phyloP scores from a whole-genome alignment of 2,329 filamentous ascomycete genomes.

The Colletotrichum eleusines region DNA sequence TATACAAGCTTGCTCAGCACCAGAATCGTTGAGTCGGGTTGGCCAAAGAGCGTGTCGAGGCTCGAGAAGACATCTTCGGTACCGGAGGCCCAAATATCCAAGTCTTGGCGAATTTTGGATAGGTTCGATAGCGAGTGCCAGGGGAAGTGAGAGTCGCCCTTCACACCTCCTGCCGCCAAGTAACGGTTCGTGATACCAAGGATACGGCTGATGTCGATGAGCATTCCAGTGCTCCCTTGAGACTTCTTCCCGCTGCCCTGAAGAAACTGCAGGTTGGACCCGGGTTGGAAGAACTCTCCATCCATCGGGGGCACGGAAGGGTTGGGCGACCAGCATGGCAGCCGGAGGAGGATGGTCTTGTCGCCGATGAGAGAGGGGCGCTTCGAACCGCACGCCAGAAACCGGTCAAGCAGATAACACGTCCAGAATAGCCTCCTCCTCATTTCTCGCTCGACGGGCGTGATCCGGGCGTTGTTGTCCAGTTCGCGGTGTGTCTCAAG shows the following conservation, averaged over 20 bases:
- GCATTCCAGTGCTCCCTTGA: slow-evolving; percentile 82
- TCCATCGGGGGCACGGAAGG: slow-evolving; percentile 73
- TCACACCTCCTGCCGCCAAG: slow-evolving; percentile 85
- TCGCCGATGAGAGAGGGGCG: slow-evolving; percentile 84
- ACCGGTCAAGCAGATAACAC: slow-evolving; percentile 89
- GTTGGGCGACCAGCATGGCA: slow-evolving; percentile 79
- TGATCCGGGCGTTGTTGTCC: slow-evolving; percentile 71
- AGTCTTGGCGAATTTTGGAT: slow-evolving; percentile 86
- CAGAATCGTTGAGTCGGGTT: slow-evolving; percentile 81
- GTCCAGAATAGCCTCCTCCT: slow-evolving; percentile 88
- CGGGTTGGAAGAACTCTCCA: slow-evolving; percentile 84
- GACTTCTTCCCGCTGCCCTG: slow-evolving; percentile 76
- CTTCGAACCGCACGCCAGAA: slow-evolving; percentile 83
- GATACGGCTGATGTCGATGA: slow-evolving; percentile 87
- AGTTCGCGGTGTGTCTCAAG: slow-evolving; percentile 85
- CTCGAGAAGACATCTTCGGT: slow-evolving; percentile 84
- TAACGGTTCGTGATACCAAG: slow-evolving; percentile 87
- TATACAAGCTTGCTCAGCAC: slow-evolving; percentile 89
- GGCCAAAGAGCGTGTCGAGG: slow-evolving; percentile 80
- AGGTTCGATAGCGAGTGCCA: slow-evolving; percentile 90
- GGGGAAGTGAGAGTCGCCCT: slow-evolving; percentile 90
- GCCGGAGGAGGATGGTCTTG: slow-evolving; percentile 78
- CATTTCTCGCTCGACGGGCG: slow-evolving; percentile 78
- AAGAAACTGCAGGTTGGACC: slow-evolving; percentile 81
- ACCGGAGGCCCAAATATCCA: slow-evolving; percentile 87